Percentiles rank a stretch among this genome's conserved stretches.
Conservation (phyloP, 768 basidiomycete species). For the Suillus placidus region DNA sequence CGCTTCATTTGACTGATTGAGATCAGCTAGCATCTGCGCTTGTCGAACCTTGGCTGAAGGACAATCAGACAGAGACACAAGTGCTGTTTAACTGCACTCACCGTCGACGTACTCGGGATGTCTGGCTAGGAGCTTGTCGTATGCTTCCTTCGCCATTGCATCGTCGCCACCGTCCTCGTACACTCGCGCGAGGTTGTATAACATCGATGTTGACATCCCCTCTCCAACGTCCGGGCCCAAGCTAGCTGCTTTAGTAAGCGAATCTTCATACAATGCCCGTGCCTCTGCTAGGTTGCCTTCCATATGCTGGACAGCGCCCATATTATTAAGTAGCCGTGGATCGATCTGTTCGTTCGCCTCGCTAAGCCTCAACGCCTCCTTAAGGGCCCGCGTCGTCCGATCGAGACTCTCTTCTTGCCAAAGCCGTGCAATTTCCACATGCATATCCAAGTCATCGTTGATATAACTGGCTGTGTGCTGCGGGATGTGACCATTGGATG, state of each 20-base stretch:
- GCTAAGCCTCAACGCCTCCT: constrained; percentile 70
- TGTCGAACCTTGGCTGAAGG: constrained; percentile 87
- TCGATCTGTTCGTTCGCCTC: constrained; percentile 53
- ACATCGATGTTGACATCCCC: constrained; percentile 75
- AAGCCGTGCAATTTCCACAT: constrained; percentile 85
- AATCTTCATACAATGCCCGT: constrained; percentile 68
- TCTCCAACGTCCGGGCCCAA: constrained; percentile 56
- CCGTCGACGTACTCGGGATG: constrained; percentile 98
- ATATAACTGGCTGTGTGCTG: constrained; percentile 54
- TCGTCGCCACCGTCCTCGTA: constrained; percentile 85
- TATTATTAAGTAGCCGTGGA: constrained; percentile 77
- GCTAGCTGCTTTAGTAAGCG: constrained; percentile 59
- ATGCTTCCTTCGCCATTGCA: constrained; percentile 78
- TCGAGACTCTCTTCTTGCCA: constrained; percentile 86
- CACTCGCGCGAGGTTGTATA: constrained; percentile 90
- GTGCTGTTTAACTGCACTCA: constrained; percentile 40
- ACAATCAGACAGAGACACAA: constrained; percentile 14
- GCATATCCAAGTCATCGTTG: constrained; percentile 82
- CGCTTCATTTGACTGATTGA: constrained; percentile 78
- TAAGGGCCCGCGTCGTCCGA: constrained; percentile 70
- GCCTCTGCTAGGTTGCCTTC: constrained; percentile 64
- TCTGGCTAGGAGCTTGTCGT: constrained; percentile 80
- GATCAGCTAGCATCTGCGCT: constrained; percentile 72
- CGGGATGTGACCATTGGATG: constrained; percentile 34
- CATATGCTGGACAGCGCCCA: constrained; percentile 74